Conservation (phyloP, 2,329 filamentous ascomycete genomes). For the Mariannaea elegans region DNA sequence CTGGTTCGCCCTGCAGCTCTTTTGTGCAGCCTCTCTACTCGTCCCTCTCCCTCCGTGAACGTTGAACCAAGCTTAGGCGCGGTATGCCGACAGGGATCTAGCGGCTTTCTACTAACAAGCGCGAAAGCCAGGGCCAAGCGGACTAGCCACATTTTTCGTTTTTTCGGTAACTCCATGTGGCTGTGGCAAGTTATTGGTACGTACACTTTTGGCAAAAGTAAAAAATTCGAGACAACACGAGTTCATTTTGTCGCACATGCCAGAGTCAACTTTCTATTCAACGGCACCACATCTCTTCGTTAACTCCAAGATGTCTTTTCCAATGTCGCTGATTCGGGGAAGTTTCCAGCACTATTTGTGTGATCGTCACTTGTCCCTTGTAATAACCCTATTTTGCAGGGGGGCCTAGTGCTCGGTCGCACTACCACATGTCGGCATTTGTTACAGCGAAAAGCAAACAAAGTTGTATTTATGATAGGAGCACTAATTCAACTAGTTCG, state of each 20-base stretch:
- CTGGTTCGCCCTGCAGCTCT: constrained; percentile 21
- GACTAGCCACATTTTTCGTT: constrained; percentile 37
- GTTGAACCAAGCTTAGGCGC: constrained; percentile 45
- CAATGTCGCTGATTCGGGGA: background rate
- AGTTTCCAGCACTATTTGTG: constrained; percentile 20
- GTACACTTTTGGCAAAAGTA: no score
- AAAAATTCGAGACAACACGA: constrained; percentile 13
- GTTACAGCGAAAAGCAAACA: no score
- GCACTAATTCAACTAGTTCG: background rate
- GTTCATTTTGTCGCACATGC: constrained; percentile 7
- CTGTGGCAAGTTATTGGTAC: constrained; percentile 22
- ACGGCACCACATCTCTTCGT: background rate
- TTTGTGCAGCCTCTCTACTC: constrained; percentile 24
- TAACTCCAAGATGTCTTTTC: background rate
- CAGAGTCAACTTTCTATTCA: background rate
- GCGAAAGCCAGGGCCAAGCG: constrained; percentile 28
- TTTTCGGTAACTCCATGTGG: constrained; percentile 25
- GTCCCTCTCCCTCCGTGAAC: constrained; percentile 37
- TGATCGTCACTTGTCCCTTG: constrained; percentile 24
- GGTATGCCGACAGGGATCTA: constrained; percentile 41
- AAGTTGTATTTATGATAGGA: no score
- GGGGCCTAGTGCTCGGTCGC: constrained; percentile 10
- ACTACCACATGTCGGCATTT: constrained; percentile 19
- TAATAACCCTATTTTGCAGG: constrained; percentile 17
- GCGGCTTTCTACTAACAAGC: constrained; percentile 27